phyloP scores from a whole-genome alignment of 148 eudicot species.

The Diospyros kaki region DNA sequence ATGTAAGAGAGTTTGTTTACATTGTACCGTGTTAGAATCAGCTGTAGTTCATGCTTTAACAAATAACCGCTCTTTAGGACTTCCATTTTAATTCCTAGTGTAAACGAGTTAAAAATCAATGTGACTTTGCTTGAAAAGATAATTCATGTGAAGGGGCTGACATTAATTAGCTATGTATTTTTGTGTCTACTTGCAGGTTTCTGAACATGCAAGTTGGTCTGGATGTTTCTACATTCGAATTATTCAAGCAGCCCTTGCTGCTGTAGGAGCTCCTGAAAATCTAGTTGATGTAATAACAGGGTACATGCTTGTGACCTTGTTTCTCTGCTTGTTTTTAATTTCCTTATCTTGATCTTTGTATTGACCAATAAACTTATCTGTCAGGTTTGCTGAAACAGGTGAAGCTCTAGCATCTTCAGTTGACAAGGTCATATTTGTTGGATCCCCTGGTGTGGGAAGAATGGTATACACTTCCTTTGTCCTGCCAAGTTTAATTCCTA shows the following conservation, averaged over 20 bases:
- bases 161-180: constrained; percentile 4
- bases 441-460: constrained; percentile 96
- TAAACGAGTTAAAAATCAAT: not conserved
- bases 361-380: constrained; percentile 17
- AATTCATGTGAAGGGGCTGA: not conserved
- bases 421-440: constrained; percentile 98
- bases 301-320: constrained; percentile 30
- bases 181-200: constrained; percentile 49
- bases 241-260: constrained; percentile 93
- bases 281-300: constrained; percentile 97
- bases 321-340: constrained; percentile 8
- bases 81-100: no score
- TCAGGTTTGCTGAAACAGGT: constrained; percentile 98
- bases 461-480: constrained; percentile 43
- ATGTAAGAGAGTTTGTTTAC: not conserved
- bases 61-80: no score
- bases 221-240: constrained; percentile 94
- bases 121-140: not conserved
- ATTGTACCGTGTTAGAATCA: no score
- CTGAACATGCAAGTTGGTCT: constrained; percentile 99
- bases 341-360: not conserved
- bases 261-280: constrained; percentile 99
- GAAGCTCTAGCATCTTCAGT: constrained; percentile 95
- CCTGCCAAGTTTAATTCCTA: not conserved
- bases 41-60: no score